Evolutionary conservation across 2,329 filamentous ascomycete species (phyloP).

Genomic region (Myotisia sp.): DNA sequence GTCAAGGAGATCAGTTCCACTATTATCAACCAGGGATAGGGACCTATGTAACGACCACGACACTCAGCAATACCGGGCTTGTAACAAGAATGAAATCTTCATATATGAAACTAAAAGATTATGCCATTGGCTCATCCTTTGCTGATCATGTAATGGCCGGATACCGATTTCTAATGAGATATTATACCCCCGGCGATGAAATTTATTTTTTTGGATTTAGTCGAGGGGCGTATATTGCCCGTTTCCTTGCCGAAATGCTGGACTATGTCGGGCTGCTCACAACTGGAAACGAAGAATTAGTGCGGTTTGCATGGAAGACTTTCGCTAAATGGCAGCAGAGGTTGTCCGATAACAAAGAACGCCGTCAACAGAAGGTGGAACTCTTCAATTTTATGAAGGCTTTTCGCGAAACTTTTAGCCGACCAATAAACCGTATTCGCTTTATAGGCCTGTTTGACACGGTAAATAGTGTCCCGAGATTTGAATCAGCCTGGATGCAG

Average conservation of each 20-base stretch:
- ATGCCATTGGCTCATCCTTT: slow-evolving; percentile 23
- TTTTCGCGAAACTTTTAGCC: slow-evolving; percentile 38
- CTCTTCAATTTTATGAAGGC: slow-evolving; percentile 24
- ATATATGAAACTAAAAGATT: slow-evolving; percentile 12
- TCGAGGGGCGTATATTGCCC: slow-evolving; percentile 39
- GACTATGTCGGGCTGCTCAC: slow-evolving; percentile 37
- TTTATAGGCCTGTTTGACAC: slow-evolving; percentile 44
- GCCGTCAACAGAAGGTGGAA: slow-evolving; percentile 7
- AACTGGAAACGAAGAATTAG: slow-evolving; percentile 40
- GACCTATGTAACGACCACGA: slow-evolving; percentile 29
- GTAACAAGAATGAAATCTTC: slow-evolving; percentile 14
- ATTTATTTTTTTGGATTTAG: slow-evolving; percentile 45
- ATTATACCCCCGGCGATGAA: slow-evolving; percentile 37
- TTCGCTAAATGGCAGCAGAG: slow-evolving; percentile 22
- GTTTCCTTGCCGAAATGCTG: slow-evolving; percentile 40
- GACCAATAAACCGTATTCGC: slow-evolving; percentile 33
- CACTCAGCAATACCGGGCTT: slow-evolving; percentile 21
- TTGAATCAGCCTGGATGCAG: slow-evolving; percentile 23
- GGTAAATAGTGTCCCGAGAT: slow-evolving; percentile 35
- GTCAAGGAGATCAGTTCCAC: slow-evolving; percentile 12
- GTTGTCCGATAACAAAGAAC: slow-evolving; percentile 14
- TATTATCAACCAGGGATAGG: slow-evolving; percentile 27
- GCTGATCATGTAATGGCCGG: slow-evolving; percentile 40
- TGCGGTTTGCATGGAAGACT: slow-evolving; percentile 34
- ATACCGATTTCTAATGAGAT: slow-evolving; percentile 44